These are phyloP conservation scores for Pseudocercospora fijiensis DNA, from an alignment of 2,329 filamentous ascomycete genomes.

Conservation along the genomic window DNA sequence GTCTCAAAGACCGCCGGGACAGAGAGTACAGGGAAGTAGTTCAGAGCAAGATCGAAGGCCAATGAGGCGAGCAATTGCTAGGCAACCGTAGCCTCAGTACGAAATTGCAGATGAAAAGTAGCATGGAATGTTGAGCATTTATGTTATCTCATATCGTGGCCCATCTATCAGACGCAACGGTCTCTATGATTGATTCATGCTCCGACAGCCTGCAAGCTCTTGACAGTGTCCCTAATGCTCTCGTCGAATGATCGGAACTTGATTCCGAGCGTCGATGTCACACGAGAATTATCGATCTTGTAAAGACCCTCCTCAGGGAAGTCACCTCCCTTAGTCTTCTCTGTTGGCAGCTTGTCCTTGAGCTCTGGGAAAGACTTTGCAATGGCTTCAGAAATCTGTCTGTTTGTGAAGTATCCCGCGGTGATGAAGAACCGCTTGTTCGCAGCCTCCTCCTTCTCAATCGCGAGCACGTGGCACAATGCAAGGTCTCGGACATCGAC, in stretches of 20 bases:
- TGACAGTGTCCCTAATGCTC: conserved; percentile 62
- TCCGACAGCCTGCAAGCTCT: conserved; percentile 59
- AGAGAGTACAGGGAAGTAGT: neutral
- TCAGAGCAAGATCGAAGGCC: neutral
- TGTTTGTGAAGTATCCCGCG: conserved; percentile 61
- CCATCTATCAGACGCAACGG: neutral
- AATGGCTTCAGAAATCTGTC: conserved; percentile 57
- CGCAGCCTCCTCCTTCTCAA: conserved; percentile 56
- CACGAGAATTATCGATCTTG: conserved; percentile 57
- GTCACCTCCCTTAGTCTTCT: conserved; percentile 44
- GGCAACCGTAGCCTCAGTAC: neutral
- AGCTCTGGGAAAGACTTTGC: conserved; percentile 56
- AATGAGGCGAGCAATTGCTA: neutral
- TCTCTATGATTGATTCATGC: conserved; percentile 35
- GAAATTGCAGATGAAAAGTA: neutral
- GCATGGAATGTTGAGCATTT: neutral
- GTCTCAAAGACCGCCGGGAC: neutral
- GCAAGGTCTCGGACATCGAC: conserved; percentile 32
- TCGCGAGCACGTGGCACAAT: conserved; percentile 28
- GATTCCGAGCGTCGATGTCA: conserved; percentile 56
- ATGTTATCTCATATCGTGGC: neutral
- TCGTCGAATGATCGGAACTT: conserved; percentile 60
- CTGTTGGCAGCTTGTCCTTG: conserved; percentile 49
- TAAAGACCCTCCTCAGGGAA: conserved; percentile 53
- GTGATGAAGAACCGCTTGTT: conserved; percentile 66